Percentiles rank a stretch among this genome's conserved stretches.
Evolutionary conservation across 2,329 filamentous ascomycete species (phyloP).

Genomic region (Neonectria ditissima): DNA sequence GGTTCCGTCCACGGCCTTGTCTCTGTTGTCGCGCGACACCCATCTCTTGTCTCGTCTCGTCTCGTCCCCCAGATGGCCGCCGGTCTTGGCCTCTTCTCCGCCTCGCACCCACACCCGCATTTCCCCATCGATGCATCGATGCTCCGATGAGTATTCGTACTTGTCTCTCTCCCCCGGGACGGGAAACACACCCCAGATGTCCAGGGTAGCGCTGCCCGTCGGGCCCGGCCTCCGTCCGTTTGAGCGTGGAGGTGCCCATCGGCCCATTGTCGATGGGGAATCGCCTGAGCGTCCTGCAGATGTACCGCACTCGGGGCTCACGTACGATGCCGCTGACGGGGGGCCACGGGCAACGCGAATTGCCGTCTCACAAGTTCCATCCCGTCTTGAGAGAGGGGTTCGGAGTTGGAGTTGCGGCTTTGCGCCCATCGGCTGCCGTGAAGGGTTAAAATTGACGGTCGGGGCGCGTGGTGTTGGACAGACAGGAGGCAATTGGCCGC

Average conservation of each 20-base stretch:
- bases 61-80: constrained; percentile 1
- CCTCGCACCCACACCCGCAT: constrained; percentile 3
- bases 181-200: constrained; percentile 1
- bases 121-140: constrained; percentile 4
- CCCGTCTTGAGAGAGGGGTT: not conserved
- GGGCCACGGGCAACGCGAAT: not conserved
- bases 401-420: not conserved
- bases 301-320: constrained; percentile 22
- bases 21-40: not conserved
- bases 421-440: not conserved
- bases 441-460: not conserved
- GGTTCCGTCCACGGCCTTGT: not conserved
- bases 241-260: constrained; percentile 28
- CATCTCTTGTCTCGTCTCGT: not conserved
- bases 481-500: constrained; percentile 5
- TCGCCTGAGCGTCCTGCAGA: constrained; percentile 42
- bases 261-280: constrained; percentile 42
- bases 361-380: constrained; percentile 8
- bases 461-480: not conserved
- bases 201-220: constrained; percentile 14
- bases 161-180: constrained; percentile 4
- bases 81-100: not conserved
- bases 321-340: constrained; percentile 17
- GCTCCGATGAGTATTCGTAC: not conserved
- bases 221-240: constrained; percentile 31